Conservation (phyloP, 257 asterid genomes). For the Lycium ferocissimum region DNA sequence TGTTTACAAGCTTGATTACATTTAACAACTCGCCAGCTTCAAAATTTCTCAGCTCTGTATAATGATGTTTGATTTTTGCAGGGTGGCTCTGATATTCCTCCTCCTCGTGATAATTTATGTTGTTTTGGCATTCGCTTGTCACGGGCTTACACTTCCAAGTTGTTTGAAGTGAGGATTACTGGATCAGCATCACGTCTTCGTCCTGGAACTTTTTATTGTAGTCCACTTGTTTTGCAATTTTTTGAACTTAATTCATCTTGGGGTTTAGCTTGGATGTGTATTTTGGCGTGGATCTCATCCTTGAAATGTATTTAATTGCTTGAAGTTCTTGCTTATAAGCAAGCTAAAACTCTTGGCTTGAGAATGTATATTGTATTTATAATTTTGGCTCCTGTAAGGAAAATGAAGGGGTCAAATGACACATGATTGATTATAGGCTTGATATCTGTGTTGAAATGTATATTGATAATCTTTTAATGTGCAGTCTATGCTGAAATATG, state of each 20-base stretch:
- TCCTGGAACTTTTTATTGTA: constrained; percentile 33
- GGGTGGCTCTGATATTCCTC: constrained; percentile 69
- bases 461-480: background rate
- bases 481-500: background rate
- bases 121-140: constrained; percentile 79
- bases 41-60: background rate
- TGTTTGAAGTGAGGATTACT: constrained; percentile 64
- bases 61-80: constrained; percentile 41
- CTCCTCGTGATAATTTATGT: constrained; percentile 72
- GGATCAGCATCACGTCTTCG: constrained; percentile 34
- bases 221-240: constrained; percentile 31
- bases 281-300: constrained; percentile 15
- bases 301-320: background rate
- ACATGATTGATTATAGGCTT: background rate
- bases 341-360: constrained; percentile 17
- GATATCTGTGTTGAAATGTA: background rate
- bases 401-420: constrained; percentile 15
- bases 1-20: background rate
- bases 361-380: constrained; percentile 21
- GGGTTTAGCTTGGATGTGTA: constrained; percentile 29
- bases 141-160: constrained; percentile 82
- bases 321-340: background rate
- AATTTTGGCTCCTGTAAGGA: constrained; percentile 14
- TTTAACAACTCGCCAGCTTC: background rate
- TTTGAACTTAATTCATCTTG: constrained; percentile 36